Conservation (phyloP, 1,284 basidiomycete genomes). For the Pascua guehoae region DNA sequence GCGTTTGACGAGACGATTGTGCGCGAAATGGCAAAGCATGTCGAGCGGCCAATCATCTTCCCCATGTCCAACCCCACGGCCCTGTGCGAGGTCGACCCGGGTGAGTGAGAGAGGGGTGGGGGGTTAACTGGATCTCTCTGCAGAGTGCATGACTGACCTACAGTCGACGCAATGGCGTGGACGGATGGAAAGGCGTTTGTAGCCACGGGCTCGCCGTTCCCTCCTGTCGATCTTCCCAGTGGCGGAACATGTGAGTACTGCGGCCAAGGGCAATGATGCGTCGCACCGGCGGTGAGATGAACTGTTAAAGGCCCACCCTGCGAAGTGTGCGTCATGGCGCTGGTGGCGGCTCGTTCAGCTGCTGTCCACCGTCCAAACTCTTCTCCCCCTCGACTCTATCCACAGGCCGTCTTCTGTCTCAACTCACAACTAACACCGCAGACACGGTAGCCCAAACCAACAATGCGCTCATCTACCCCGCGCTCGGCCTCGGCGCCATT, state of each 20-base stretch:
- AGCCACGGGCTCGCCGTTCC: constrained; percentile 78
- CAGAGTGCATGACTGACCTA: neutral
- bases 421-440: constrained; percentile 5
- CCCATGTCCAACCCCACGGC: constrained; percentile 77
- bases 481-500: constrained; percentile 69
- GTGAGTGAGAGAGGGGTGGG: constrained; percentile 9
- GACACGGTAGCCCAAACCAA: constrained; percentile 46
- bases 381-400: too few relatives aligned
- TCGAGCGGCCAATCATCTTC: constrained; percentile 73
- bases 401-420: neutral
- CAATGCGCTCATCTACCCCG: constrained; percentile 73
- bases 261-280: too few relatives aligned
- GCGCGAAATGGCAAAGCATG: constrained; percentile 64
- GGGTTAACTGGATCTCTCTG: neutral
- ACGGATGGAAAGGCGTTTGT: constrained; percentile 69
- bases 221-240: constrained; percentile 63
- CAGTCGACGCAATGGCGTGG: constrained; percentile 54
- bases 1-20: constrained; percentile 74
- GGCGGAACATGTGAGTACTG: constrained; percentile 46
- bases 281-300: too few relatives aligned
- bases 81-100: constrained; percentile 69
- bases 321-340: too few relatives aligned
- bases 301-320: too few relatives aligned
- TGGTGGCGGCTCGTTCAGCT: neutral
- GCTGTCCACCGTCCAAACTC: neutral